Base-by-base conservation (phyloP, 2,329 filamentous ascomycete species). In the Neophaeococcomyces mojaviensis region DNA sequence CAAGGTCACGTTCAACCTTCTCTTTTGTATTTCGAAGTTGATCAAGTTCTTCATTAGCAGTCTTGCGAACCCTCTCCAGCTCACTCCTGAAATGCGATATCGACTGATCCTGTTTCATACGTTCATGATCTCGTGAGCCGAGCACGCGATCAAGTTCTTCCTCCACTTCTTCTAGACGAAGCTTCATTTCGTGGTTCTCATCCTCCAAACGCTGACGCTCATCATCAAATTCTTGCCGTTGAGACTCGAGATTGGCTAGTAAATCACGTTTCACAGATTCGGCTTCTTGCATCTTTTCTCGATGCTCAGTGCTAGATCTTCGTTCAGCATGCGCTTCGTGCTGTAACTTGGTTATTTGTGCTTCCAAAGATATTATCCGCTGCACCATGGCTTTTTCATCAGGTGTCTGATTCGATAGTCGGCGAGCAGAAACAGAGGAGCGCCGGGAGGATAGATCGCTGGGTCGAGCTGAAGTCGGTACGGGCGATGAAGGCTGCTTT, bases 221-320 rank as follows among this genome's bases (percentile, higher is more conserved):
- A 40, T 82, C 81, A 30, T 85, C 74, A 55, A 95, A 96, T 59
- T 97, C 92, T 20, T 80, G 81, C 64, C 96, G 88, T 54, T 94
- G 78, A 10, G 89, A 86, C 60, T 97, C 88, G 69, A 98, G 87
- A 59, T 98, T 98, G 54, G 87, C 84, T 67, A 98, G 81, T 8
- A 98, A 78, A 63, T 97, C 92, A 57, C 86, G 85, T 64, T 98
- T 98, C 1, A 86, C 96, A 2, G 87, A 89, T 56, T 92, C 87
- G 4, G 80, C 86, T 63, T 97, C 90, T 52, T 92, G 81, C 50
- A 95, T 58, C 71, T 77, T 68, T 76, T 82, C 59, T 24, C 53
- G 39, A 20, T 49, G 51, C 42, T 58, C 52, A 77, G 78, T 56
- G 79, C 75, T 56, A 70, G 76, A 60, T 78, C 78, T 55, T 74